phyloP scores from a whole-genome alignment of 352 stramenopile species.

The Phytophthora quininea region DNA sequence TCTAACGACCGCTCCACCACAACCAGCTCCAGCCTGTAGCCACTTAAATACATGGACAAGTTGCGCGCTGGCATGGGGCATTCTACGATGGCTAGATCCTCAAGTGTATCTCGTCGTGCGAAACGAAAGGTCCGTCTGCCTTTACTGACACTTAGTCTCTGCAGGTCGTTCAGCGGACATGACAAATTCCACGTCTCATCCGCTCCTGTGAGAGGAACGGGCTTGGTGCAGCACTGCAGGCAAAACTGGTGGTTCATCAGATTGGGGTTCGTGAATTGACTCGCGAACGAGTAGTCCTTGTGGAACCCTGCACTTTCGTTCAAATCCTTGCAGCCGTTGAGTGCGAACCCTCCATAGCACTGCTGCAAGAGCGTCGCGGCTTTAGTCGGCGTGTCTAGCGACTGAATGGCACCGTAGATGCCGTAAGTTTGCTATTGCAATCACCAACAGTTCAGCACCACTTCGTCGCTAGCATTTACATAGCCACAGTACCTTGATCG shows the following conservation, averaged over 20 bases:
- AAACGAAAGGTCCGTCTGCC: constrained; percentile 62
- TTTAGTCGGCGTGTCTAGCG: constrained; percentile 42
- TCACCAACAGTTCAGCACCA: neutral
- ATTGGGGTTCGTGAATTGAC: constrained; percentile 58
- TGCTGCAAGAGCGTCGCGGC: constrained; percentile 48
- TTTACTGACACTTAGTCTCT: constrained; percentile 75
- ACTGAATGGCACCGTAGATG: constrained; percentile 68
- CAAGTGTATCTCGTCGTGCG: constrained; percentile 55
- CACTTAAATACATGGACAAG: constrained; percentile 51
- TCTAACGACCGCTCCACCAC: constrained; percentile 55
- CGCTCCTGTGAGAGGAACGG: constrained; percentile 53
- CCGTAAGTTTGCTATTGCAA: constrained; percentile 50
- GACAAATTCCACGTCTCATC: constrained; percentile 83
- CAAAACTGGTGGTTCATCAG: constrained; percentile 57
- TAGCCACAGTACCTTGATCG: constrained; percentile 6
- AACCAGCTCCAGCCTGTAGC: constrained; percentile 62
- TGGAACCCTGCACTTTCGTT: constrained; percentile 46
- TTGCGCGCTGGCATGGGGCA: constrained; percentile 66
- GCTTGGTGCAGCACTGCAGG: constrained; percentile 76
- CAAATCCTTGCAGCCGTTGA: constrained; percentile 62
- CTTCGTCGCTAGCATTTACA: no score
- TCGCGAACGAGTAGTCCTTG: constrained; percentile 62
- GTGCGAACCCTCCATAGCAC: constrained; percentile 67
- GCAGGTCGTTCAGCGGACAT: constrained; percentile 68
- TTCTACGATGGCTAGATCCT: constrained; percentile 56